Evolutionary conservation across 2,329 filamentous ascomycete genomes (phyloP), one percentile per base, ranked within the genome.

Genomic region (Calonectria pauciramosa): DNA sequence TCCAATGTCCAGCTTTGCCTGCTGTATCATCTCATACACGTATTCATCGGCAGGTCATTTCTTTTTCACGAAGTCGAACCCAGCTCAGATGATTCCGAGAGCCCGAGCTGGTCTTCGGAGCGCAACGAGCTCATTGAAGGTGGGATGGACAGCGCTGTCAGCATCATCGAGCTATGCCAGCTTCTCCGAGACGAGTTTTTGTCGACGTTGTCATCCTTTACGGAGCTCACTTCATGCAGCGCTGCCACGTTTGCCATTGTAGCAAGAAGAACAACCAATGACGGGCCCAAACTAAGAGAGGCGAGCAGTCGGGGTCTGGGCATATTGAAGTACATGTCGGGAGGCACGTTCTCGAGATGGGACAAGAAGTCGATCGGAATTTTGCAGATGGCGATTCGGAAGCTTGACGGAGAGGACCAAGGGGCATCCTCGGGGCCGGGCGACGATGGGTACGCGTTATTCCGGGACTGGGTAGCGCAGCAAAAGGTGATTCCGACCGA

Each of bases 11-110:
- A 91, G 71, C 81, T 91, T 7, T 86, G 87, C 68, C 83, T 91
- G 2, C 88, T 89, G 72, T 90, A 89, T 78, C 89, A 88, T 76
- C 84, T 90, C 49, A 85, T 89, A 2, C 85, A 89, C 54, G 88
- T 91, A 78, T 91, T 89, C 72, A 86, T 89, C 68, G 89, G 89
- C 23, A 86, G 89, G 1, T 88, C 88, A 2, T 91, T 91, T 41
- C 56, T 63, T 14, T 63, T 63, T 18, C 32, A 63, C 56, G 56
- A 63, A 10, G 56, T 63, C 16, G 56, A 63, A 18, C 56, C 56
- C 30, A 36, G 32, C 18, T 63, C 34, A 11, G 56, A 60, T 26
- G 56, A 63, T 30, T 41, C 34, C 16, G 56, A 41, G 36, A 38
- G 14, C 8, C 32, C 56, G 10, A 63, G 36, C 56, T 63, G 56